Evolutionary conservation across 768 basidiomycete species (phyloP), one percentile per base, ranked within the genome.

Genomic region (Trametes gibbosa): DNA sequence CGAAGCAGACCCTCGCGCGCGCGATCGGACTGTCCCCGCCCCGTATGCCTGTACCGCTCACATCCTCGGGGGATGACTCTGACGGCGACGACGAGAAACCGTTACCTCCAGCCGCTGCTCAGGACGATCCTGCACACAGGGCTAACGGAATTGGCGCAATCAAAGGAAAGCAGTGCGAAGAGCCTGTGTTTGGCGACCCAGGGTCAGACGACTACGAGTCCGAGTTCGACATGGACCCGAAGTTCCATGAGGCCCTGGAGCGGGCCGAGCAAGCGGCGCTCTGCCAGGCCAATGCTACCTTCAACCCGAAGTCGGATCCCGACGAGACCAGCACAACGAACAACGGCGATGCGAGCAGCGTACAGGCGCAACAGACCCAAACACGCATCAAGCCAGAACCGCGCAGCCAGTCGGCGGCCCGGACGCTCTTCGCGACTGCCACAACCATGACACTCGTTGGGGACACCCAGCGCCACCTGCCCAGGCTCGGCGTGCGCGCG

Each of bases 181-280:
- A 17, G n/a, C 32, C 35, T 14, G 50, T 25, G 32, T 53, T 54
- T 21, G 52, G 61, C 42, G 58, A 60, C 19, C 21, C 54, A 23
- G 37, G 43, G 52, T 58, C 59, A 32, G 62, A 63, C 16, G 57
- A 62, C 32, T 61, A 63, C 45, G 50, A 67, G 55, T 69, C 69
- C 56, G 74, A 73, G 47, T 72, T 74, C 57, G 74, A 76, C 29
- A 66, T 72, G 25, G 70, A 73, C 45, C 68, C 71, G 47, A 78
- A 75, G 74, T 82, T 59, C 58, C 67, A 80, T 21, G 76, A 73
- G 61, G 75, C 76, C 58, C 62, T 77, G 3, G 73, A 75, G 48
- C 61, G 69, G 59, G 70, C 63, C 32, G 75, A 77, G 69, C 58
- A 71, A 55, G 66, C 69, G 46, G 68, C 65, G 24, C 53, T 42